Percentiles rank a stretch among this genome's conserved stretches.
Conservation (phyloP, 495 filamentous ascomycete species). For the Aspergillus heteromorphus region DNA sequence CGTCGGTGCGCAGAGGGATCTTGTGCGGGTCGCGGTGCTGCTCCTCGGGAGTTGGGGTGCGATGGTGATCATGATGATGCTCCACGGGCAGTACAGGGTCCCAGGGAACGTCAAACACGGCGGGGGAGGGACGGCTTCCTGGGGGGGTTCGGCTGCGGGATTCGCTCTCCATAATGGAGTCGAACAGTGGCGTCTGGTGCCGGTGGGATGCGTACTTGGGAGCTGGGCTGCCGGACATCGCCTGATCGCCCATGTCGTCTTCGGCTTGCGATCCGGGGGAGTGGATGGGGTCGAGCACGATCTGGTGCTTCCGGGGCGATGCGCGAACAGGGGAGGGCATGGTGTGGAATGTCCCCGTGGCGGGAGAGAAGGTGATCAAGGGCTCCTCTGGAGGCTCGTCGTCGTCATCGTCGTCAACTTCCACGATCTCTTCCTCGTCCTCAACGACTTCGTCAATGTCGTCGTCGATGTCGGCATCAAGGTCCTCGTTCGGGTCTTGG, state of each 20-base stretch:
- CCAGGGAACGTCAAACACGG: slow-evolving; percentile 7
- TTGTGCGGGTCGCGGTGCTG: slow-evolving; percentile 25
- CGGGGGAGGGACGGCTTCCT: slow-evolving; percentile 10
- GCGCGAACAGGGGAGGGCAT: slow-evolving; percentile 36
- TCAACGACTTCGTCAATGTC: background rate
- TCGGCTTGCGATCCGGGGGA: slow-evolving; percentile 4
- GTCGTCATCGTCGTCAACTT: slow-evolving; percentile 22
- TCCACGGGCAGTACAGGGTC: slow-evolving; percentile 1
- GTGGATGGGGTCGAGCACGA: slow-evolving; percentile 3
- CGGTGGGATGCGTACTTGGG: slow-evolving; percentile 12
- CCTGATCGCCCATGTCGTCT: background rate
- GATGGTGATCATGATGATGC: too few relatives aligned
- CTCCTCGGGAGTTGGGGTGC: slow-evolving; percentile 1
- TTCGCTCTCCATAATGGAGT: slow-evolving; percentile 11
- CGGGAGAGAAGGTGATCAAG: slow-evolving; percentile 43
- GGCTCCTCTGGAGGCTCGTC: slow-evolving; percentile 27
- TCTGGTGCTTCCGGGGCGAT: slow-evolving; percentile 19
- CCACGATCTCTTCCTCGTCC: slow-evolving; percentile 1
- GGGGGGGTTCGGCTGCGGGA: slow-evolving; percentile 4
- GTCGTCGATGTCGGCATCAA: slow-evolving; percentile 1
- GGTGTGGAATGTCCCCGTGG: slow-evolving; percentile 45
- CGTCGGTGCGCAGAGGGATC: slow-evolving; percentile 29
- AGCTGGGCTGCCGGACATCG: slow-evolving; percentile 2
- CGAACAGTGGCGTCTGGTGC: slow-evolving; percentile 6
- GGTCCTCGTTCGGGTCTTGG: background rate